Base-by-base conservation (phyloP, 192 early-diverging fungal genomes). In the Haplosporangium gracile region DNA sequence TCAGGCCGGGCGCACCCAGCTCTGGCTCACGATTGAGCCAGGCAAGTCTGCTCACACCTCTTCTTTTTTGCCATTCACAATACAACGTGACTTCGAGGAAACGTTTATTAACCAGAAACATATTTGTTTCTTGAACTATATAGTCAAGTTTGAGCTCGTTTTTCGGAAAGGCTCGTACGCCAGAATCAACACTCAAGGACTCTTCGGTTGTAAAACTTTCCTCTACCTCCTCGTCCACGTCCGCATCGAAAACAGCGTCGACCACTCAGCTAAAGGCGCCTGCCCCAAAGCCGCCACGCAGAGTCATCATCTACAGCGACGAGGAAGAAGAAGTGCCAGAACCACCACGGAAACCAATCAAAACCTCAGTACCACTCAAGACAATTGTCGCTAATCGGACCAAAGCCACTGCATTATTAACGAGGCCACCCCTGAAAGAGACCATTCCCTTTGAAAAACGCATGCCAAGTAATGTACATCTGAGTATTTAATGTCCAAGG, bases 391-490 rank as follows among this genome's bases (percentile, higher is more conserved):
- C 36, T 11, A 42, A 7, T 11, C 32, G 38, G 26, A 18, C 55
- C n/a, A 76, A 45, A 18, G 22, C 34, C 26, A 2, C 20, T n/a
- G 38, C 11, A 5, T 16, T 47, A 16, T 38, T 20, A 57, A 5
- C 22, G 36, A 36, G 5, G 57, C 53, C 57, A 4, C 40, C 36
- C 26, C 1, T 13, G 11, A 55, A 74, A 15, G 26, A 10, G 18
- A 53, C 53, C 7, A 0, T 77, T 10, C 81, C 81, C 24, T 82
- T 82, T 69, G 81, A 82, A 36, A 76, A 82, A 7, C 81, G 81
- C 11, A 82, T 82, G 81, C 81, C 81, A 77, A 72, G 81, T 77
- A 77, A 60, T 26, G 36, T 76, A 5, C 36, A 24, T 60, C 1
- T 55, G 36, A 68, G 36, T 38, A 70, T n/a, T 26, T 9, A 9